Percentiles rank a stretch among this genome's conserved stretches.
phyloP scores from a whole-genome alignment of 2,329 filamentous ascomycete species.

The Fusarium keratoplasticum region DNA sequence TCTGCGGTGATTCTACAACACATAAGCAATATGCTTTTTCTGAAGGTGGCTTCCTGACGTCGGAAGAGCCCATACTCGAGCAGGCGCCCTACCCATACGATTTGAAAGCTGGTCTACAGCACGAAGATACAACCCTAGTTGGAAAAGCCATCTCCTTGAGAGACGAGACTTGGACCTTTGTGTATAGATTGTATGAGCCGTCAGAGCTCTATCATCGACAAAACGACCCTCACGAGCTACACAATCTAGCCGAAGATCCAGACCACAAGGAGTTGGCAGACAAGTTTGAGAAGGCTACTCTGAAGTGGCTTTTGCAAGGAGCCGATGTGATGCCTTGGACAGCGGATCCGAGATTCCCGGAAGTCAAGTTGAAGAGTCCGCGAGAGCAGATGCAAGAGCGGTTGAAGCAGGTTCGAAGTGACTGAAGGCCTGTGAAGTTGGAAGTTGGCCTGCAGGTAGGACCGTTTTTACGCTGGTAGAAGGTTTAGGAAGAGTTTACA shows the following conservation, averaged over 20 bases:
- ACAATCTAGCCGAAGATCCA: conserved; percentile 51
- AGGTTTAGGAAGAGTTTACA: neutral
- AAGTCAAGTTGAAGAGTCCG: conserved; percentile 49
- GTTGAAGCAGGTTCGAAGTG: conserved; percentile 14
- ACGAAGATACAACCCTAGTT: conserved; percentile 56
- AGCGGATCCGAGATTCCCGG: conserved; percentile 50
- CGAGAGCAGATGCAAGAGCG: conserved; percentile 45
- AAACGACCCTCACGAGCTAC: conserved; percentile 52
- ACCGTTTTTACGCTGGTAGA: neutral
- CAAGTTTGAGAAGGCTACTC: conserved; percentile 44
- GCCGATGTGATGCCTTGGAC: conserved; percentile 52
- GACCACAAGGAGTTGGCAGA: conserved; percentile 37
- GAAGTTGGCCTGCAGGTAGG: neutral
- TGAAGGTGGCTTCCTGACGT: conserved; percentile 58
- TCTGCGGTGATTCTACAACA: conserved; percentile 35
- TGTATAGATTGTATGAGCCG: conserved; percentile 60
- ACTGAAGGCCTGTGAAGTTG: neutral
- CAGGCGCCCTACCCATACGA: conserved; percentile 58
- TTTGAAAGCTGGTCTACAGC: conserved; percentile 58
- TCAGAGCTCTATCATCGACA: conserved; percentile 56
- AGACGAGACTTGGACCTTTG: conserved; percentile 53
- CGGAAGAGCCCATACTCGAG: conserved; percentile 59
- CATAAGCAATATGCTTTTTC: conserved; percentile 57
- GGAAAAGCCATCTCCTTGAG: conserved; percentile 56
- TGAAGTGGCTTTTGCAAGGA: conserved; percentile 53